Evolutionary conservation across 306 rosid genomes (phyloP).

Genomic region (Vigna angularis): DNA sequence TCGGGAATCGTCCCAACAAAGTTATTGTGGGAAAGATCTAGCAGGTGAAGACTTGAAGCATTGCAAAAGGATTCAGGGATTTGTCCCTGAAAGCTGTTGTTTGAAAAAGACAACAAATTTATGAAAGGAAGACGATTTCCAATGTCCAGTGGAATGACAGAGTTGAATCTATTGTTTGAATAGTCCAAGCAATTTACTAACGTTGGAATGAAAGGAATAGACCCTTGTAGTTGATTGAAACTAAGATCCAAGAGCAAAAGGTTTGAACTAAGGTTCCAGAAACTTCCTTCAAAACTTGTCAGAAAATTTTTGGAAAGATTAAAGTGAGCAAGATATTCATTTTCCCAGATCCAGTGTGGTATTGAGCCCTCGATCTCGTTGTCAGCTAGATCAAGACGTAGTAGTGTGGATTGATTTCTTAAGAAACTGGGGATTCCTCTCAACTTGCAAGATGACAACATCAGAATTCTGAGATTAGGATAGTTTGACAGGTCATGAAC

Average conservation of each 20-base stretch:
- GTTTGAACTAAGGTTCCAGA: neutral
- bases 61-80: constrained; percentile 51
- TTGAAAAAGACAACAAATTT: constrained; percentile 10
- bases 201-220: neutral
- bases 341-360: constrained; percentile 35
- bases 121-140: constrained; percentile 18
- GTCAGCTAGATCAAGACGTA: constrained; percentile 37
- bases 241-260: neutral
- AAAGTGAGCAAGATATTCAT: neutral
- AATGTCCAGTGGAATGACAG: constrained; percentile 13
- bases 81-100: constrained; percentile 30
- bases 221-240: constrained; percentile 27
- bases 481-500: neutral
- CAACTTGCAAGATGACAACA: constrained; percentile 51
- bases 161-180: constrained; percentile 35
- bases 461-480: constrained; percentile 18
- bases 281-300: neutral
- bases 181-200: constrained; percentile 15
- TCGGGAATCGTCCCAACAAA: constrained; percentile 41
- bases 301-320: constrained; percentile 32
- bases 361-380: constrained; percentile 44
- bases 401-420: constrained; percentile 34
- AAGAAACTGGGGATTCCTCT: constrained; percentile 46
- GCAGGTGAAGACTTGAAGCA: constrained; percentile 7
- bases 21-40: constrained; percentile 52